Evolutionary conservation across 805 yeast genomes (phyloP), one percentile per base, ranked within the genome.

Genomic region (Cyberlindnera galapagoensis): DNA sequence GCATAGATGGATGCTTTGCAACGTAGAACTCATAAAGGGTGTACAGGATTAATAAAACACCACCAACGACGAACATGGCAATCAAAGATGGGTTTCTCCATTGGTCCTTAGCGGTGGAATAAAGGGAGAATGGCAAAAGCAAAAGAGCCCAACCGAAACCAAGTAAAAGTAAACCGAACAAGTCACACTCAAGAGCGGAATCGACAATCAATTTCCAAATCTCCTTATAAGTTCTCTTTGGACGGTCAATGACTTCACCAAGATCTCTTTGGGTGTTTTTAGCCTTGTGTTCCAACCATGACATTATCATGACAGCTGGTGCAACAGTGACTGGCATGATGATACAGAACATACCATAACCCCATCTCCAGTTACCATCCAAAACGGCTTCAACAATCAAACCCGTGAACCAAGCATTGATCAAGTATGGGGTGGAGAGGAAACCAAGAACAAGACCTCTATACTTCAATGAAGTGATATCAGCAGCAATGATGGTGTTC

Each of bases 261-360:
- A 39, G 28, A n/a, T 32, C 37, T 12, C 29, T 33, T 33, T 40
- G 44, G 3, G 34, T 31, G 13, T 16, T 31, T 30, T 53, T 43
- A 12, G 63, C 63, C 26, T 51, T 44, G 24, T 44, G 47, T 26
- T 62, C 65, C 39, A 56, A 42, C 34, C 48, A 56, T 12, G 49
- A 39, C 56, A 64, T 53, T 23, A 59, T 37, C 5, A 35, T 24
- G 13, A 60, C 47, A 15, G 58, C 57, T 18, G 68, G 68, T 12
- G 42, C 24, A n/a, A 56, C 31, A 13, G 59, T 62, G 17, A 57
- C 59, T 4, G 74, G 74, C 39, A 61, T 53, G 18, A 69, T 59
- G 25, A 69, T 58, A 15, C 67, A 61, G 55, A 70, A 70, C 52
- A 67, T 59, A 31, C 72, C 73, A 43, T 62, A 68, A 18, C 74